Evolutionary conservation across 2,329 filamentous ascomycete genomes (phyloP).

Genomic region (Bipolaris victoriae): DNA sequence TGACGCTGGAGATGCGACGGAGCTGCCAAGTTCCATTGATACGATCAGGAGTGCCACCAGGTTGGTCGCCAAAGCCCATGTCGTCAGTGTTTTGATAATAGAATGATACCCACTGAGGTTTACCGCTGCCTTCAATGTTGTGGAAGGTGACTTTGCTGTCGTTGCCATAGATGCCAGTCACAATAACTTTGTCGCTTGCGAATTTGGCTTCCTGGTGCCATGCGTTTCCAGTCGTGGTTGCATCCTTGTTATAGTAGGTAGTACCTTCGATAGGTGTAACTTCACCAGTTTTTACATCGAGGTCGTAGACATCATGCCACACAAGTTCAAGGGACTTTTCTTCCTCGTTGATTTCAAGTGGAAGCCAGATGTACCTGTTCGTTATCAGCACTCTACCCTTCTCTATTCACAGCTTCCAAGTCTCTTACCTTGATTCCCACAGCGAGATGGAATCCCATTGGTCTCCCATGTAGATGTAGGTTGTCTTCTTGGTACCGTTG

Average conservation of each 20-base stretch:
- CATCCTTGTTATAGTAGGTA: conserved; percentile 56
- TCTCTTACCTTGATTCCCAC: conserved; percentile 56
- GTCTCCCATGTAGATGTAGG: conserved; percentile 60
- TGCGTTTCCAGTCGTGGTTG: conserved; percentile 55
- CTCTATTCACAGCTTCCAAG: accelerated
- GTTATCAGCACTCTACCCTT: background rate
- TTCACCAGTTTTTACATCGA: conserved; percentile 60
- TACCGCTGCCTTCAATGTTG: conserved; percentile 57
- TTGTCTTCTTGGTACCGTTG: conserved; percentile 56
- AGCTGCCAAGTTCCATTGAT: conserved; percentile 67
- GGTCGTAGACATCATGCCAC: conserved; percentile 64
- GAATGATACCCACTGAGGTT: conserved; percentile 64
- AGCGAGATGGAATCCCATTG: conserved; percentile 63
- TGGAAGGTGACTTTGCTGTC: conserved; percentile 61
- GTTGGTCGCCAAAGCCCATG: conserved; percentile 63
- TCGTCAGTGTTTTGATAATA: conserved; percentile 67
- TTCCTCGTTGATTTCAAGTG: conserved; percentile 59
- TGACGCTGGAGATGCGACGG: conserved; percentile 64
- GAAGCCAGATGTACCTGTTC: conserved; percentile 62
- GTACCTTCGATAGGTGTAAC: conserved; percentile 56
- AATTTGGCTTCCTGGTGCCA: conserved; percentile 64
- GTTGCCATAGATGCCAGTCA: conserved; percentile 62
- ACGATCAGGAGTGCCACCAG: conserved; percentile 63
- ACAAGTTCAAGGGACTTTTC: conserved; percentile 58
- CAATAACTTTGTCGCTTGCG: conserved; percentile 55